A percentile compares a stretch with the other conserved stretches of the same genome.
Conservation (phyloP, 306 rosid genomes). For the Gastrolobium bilobum region DNA sequence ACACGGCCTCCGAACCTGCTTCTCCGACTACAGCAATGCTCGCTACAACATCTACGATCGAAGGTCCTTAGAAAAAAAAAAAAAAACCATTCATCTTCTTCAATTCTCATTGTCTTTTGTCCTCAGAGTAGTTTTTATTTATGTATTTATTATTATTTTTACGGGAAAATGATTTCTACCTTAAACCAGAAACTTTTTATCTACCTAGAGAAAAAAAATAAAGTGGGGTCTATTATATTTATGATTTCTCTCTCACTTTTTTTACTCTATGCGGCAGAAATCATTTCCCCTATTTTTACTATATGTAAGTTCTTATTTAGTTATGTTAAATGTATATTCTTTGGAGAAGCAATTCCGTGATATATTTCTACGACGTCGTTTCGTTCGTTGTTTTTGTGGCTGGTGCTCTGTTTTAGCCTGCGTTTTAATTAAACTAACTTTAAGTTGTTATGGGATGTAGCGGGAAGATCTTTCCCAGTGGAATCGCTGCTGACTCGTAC, state of each 20-base stretch:
- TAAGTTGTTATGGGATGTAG: conserved; percentile 52
- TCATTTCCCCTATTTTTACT: no score
- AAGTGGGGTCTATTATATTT: no score
- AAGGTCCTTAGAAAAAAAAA: conserved; percentile 56
- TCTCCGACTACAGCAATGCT: conserved; percentile 95
- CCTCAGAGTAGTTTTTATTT: no score
- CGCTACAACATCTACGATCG: conserved; percentile 89
- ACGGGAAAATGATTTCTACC: no score
- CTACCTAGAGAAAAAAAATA: no score
- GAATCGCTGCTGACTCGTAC: conserved; percentile 87
- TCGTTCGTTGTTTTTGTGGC: not conserved
- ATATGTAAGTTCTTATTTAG: no score
- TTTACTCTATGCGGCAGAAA: no score
- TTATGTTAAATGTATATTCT: no score
- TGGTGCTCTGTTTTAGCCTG: conserved; percentile 8
- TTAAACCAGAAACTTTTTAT: no score
- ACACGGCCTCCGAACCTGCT: conserved; percentile 77
- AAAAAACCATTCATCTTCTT: not conserved
- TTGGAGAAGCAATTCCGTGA: no score
- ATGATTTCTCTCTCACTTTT: no score
- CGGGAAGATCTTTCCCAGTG: conserved; percentile 86
- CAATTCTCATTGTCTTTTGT: not conserved
- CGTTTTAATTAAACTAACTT: not conserved
- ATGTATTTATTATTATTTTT: no score
- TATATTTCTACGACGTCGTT: conserved; percentile 10